These are phyloP conservation scores for Clitopilus hobsonii DNA, from an alignment of 768 basidiomycete genomes.

Conservation along the genomic window DNA sequence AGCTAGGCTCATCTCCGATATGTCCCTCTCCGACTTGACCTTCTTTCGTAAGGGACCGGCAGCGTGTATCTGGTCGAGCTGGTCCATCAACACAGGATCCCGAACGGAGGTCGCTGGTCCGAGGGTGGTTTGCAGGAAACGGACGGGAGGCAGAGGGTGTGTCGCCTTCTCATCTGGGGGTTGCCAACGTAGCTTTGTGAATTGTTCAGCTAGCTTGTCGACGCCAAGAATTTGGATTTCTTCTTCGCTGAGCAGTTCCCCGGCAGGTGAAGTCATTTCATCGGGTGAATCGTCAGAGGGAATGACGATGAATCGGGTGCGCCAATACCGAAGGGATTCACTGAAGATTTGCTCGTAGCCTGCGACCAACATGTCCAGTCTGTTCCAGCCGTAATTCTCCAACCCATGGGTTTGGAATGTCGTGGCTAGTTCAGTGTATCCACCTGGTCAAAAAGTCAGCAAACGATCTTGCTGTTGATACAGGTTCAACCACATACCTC, in stretches of 20 bases:
- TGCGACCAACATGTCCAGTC: conserved; percentile 81
- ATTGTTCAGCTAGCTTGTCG: conserved; percentile 85
- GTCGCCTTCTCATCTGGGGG: conserved; percentile 49
- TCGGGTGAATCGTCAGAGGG: conserved; percentile 73
- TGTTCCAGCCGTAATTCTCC: conserved; percentile 87
- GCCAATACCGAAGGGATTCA: conserved; percentile 87
- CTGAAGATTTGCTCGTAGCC: conserved; percentile 78
- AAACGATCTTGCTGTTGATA: too few species aligned
- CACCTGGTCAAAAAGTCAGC: conserved; percentile 30
- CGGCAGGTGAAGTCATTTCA: conserved; percentile 49
- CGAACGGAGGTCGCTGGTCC: conserved; percentile 75
- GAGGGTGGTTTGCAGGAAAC: conserved; percentile 81
- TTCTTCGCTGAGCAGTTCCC: conserved; percentile 78
- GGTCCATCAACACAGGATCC: conserved; percentile 74
- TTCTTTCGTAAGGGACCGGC: conserved; percentile 74
- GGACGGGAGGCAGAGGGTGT: conserved; percentile 51
- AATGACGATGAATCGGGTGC: conserved; percentile 90
- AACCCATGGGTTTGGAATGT: conserved; percentile 74
- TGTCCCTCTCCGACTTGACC: conserved; percentile 72
- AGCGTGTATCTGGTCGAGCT: conserved; percentile 77
- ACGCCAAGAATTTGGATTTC: conserved; percentile 87
- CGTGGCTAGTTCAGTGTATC: conserved; percentile 76
- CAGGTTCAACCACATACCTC: too few species aligned
- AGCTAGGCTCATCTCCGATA: conserved; percentile 57
- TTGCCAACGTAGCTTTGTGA: conserved; percentile 82